Evolutionary conservation across 208 protist genomes (phyloP).

Genomic region (Lotmaria passim): DNA sequence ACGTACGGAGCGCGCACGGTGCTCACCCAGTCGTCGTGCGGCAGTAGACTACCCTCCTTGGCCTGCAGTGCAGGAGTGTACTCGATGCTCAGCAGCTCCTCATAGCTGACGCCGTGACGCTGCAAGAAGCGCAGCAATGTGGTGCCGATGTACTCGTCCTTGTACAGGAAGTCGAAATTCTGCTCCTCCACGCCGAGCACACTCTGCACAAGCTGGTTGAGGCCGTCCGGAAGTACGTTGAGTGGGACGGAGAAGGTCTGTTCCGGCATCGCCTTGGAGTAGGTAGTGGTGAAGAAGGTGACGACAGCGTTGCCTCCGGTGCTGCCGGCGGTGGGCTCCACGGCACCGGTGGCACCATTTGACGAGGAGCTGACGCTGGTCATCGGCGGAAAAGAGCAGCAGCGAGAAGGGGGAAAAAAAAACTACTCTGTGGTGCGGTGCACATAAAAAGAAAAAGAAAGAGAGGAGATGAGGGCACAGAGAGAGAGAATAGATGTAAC

Average conservation of each 20-base stretch:
- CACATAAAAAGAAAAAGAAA: too few species aligned
- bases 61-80: conserved; percentile 84
- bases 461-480: too few species aligned
- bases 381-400: too few species aligned
- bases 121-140: conserved; percentile 77
- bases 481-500: too few species aligned
- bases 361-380: conserved; percentile 1
- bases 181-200: conserved; percentile 56
- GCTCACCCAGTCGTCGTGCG: conserved; percentile 91
- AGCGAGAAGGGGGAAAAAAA: too few species aligned
- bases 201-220: conserved; percentile 72
- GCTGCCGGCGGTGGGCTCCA: conserved; percentile 15
- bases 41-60: conserved; percentile 79
- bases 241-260: conserved; percentile 77
- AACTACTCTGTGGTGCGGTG: too few species aligned
- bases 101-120: conserved; percentile 69
- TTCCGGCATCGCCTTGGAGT: conserved; percentile 72
- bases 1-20: conserved; percentile 66
- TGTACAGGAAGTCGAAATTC: conserved; percentile 79
- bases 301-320: conserved; percentile 66
- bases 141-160: conserved; percentile 83
- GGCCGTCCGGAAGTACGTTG: conserved; percentile 64
- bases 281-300: conserved; percentile 82
- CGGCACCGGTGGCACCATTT: not conserved
- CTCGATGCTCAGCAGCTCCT: conserved; percentile 85